Evolutionary conservation across 331 rosid genomes (phyloP).

Genomic region (Telfairia occidentalis): DNA sequence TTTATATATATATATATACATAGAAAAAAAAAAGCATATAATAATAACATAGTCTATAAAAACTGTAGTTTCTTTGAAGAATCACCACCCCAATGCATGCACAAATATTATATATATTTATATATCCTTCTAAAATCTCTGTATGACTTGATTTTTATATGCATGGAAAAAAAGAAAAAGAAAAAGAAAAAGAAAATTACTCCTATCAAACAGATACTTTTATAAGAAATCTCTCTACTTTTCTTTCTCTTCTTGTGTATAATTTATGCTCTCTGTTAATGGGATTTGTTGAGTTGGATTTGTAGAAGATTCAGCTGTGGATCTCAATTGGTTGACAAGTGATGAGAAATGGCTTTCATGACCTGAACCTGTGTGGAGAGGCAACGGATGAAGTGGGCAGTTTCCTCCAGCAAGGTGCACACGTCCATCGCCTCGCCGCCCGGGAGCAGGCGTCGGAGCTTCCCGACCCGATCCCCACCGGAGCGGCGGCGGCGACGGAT

Average conservation of each 20-base stretch:
- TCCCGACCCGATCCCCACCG: not conserved
- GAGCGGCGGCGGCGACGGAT: not conserved
- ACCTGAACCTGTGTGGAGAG: conserved; percentile 32
- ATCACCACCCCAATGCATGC: conserved; percentile 5
- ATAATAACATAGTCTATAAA: not conserved
- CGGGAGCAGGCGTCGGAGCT: conserved; percentile 27
- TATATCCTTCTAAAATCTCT: not conserved
- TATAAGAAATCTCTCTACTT: not conserved
- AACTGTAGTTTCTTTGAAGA: not conserved
- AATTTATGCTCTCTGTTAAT: not conserved
- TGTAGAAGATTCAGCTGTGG: not conserved
- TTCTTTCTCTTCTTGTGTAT: not conserved
- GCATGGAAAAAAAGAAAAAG: not conserved
- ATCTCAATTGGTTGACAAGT: conserved; percentile 8
- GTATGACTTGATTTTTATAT: not conserved
- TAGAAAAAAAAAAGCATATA: not conserved
- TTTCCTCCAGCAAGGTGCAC: conserved; percentile 35
- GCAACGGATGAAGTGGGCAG: conserved; percentile 26
- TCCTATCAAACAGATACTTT: not conserved
- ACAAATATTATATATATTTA: not conserved
- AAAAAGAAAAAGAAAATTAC: not conserved
- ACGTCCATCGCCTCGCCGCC: conserved; percentile 30
- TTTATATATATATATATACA: not conserved
- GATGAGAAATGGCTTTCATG: conserved; percentile 29
- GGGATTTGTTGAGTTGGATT: not conserved